Percentiles rank a stretch among this genome's conserved stretches.
Evolutionary conservation across 805 yeast species (phyloP).

Genomic region (Torulaspora microellipsoides): DNA sequence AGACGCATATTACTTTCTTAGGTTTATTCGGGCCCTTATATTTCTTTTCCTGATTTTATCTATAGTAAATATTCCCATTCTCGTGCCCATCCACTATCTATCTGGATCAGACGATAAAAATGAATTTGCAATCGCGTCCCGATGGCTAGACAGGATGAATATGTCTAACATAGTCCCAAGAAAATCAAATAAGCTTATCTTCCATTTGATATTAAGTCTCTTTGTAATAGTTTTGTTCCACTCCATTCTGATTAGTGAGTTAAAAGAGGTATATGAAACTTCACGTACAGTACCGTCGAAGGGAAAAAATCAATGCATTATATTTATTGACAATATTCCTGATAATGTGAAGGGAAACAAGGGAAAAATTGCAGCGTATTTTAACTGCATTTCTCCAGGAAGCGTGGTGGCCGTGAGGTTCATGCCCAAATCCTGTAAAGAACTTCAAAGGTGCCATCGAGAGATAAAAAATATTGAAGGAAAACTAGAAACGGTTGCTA

Average conservation of each 20-base stretch:
- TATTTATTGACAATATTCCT: conserved; percentile 48
- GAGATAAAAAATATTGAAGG: conserved; percentile 30
- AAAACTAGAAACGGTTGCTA: conserved; percentile 39
- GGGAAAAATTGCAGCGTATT: conserved; percentile 19
- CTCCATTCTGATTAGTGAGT: conserved; percentile 50
- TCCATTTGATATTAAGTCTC: conserved; percentile 60
- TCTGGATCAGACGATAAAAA: conserved; percentile 26
- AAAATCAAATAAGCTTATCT: conserved; percentile 47
- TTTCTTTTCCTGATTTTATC: conserved; percentile 51
- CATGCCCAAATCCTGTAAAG: conserved; percentile 40
- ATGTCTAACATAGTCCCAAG: conserved; percentile 61
- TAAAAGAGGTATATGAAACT: conserved; percentile 37
- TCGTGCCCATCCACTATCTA: conserved; percentile 57
- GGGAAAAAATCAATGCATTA: conserved; percentile 27
- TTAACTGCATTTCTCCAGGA: conserved; percentile 43
- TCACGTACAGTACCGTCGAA: conserved; percentile 42
- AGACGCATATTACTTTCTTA: conserved; percentile 68
- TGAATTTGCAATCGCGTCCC: conserved; percentile 5
- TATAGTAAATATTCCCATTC: conserved; percentile 48
- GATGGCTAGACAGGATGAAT: conserved; percentile 56
- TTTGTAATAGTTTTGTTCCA: conserved; percentile 55
- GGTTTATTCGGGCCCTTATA: conserved; percentile 53
- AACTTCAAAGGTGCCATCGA: conserved; percentile 34
- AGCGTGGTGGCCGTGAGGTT: conserved; percentile 58
- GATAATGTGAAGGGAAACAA: conserved; percentile 13